Percentiles rank a stretch among this genome's conserved stretches.
Evolutionary conservation across 2,329 filamentous ascomycete genomes (phyloP).

Genomic region (Calonectria hongkongensis): DNA sequence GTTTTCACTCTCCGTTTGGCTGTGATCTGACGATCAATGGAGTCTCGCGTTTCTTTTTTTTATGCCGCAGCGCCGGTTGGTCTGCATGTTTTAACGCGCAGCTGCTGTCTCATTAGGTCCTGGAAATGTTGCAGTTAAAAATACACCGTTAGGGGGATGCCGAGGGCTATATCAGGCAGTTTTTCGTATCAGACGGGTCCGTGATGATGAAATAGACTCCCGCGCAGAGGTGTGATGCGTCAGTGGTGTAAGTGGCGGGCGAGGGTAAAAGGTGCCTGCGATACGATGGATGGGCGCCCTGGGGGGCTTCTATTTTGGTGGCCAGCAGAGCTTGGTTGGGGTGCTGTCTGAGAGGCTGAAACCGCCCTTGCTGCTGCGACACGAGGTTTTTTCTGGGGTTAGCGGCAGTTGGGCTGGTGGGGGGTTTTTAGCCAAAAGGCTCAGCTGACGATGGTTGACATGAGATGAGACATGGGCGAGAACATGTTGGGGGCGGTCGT

Average conservation of each 20-base stretch:
- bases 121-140: neutral
- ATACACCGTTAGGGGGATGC: neutral
- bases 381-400: slow-evolving; percentile 24
- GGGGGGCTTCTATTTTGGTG: slow-evolving; percentile 37
- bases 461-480: slow-evolving; percentile 17
- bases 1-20: neutral
- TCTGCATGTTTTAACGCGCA: neutral
- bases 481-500: neutral
- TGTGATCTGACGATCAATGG: slow-evolving; percentile 28
- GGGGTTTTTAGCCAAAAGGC: neutral
- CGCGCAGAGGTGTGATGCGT: neutral
- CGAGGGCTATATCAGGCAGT: neutral
- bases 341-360: slow-evolving; percentile 27
- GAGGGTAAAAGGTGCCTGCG: slow-evolving; percentile 20
- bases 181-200: slow-evolving; percentile 15
- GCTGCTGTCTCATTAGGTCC: neutral
- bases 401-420: slow-evolving; percentile 7
- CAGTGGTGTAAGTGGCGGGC: slow-evolving; percentile 13
- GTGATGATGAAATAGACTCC: slow-evolving; percentile 9
- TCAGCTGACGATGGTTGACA: slow-evolving; percentile 13
- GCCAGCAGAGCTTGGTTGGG: neutral
- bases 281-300: slow-evolving; percentile 24
- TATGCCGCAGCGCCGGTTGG: neutral
- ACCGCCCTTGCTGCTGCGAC: slow-evolving; percentile 25
- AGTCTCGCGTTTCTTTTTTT: slow-evolving; percentile 7